These are phyloP conservation scores for Gossypium australe DNA, from an alignment of 345 rosid genomes.

Conservation along the genomic window DNA sequence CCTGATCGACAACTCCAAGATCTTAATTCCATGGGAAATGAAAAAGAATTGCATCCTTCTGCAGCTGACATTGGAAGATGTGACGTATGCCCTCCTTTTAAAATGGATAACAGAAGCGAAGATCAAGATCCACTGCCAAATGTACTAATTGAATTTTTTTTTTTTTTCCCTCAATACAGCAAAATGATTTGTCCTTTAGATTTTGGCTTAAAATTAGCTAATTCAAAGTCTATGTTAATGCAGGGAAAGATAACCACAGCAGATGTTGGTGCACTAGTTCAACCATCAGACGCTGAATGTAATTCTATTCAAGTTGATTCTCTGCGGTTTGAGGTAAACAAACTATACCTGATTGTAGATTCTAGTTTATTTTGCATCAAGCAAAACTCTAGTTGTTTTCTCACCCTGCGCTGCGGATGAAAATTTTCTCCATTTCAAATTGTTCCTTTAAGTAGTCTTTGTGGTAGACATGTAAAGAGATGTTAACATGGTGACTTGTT, in stretches of 20 bases:
- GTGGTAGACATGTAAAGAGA: neutral
- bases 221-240: constrained; percentile 21
- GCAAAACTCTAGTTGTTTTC: neutral
- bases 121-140: constrained; percentile 26
- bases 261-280: constrained; percentile 23
- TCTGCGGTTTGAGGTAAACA: constrained; percentile 77
- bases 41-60: constrained; percentile 17
- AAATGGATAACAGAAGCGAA: constrained; percentile 22
- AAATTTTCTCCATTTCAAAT: neutral
- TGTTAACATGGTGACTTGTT: neutral
- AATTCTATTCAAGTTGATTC: constrained; percentile 32
- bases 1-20: constrained; percentile 26
- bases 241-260: constrained; percentile 33
- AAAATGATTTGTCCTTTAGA: constrained; percentile 6
- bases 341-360: neutral
- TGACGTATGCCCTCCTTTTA: constrained; percentile 22
- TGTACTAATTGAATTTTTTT: constrained; percentile 22
- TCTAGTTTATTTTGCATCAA: neutral
- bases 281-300: constrained; percentile 31
- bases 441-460: neutral
- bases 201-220: neutral
- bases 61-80: constrained; percentile 20
- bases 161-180: neutral
- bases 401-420: neutral
- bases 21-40: constrained; percentile 18